Evolutionary conservation across 2,329 filamentous ascomycete species (phyloP), one percentile per base, ranked within the genome.

Genomic region (Colletotrichum euphorbiae): DNA sequence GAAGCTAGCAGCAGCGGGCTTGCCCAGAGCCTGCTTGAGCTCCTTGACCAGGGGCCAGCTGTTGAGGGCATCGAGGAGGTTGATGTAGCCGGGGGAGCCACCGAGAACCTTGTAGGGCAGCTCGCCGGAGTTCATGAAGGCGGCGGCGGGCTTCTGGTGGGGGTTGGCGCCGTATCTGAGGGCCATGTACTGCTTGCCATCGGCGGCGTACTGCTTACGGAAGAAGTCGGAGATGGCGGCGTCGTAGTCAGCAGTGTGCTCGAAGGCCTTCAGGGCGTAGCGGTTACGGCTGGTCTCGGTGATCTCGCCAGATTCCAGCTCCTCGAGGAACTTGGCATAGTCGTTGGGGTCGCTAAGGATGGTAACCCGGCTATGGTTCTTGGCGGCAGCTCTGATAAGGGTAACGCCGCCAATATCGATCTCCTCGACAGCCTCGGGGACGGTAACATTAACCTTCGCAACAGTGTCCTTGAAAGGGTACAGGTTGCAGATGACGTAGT

Each of bases 381-480:
- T 99, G 74, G 96, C 96, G 28, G 96, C 96, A 64, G 96, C 96
- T 72, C 96, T 91, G 77, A 99, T 93, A 70, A 99, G 90, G 43
- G 96, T 99, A 59, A 99, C 96, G 75, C 96, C 96, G 72, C 94
- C 96, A 78, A 99, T 98, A 82, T 99, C 96, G 76, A 99, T 97
- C 84, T 99, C 96, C 83, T 99, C 96, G 43, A 99, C 95, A 58
- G 96, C 96, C 83, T 99, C 95, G 58, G 93, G 90, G 71, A 99
- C 93, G 70, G 95, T 98, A 76, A 99, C 96, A 77, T 97, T 97
- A 84, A 97, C 90, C 87, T 98, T 97, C 75, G 94, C 92, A 74
- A 99, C 90, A 36, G 96, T 99, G 79, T 98, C 94, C 85, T 98
- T 98, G 90, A 99, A 99, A 12, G 96, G 96, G 82, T 99, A 98